Evolutionary conservation across 2,329 filamentous ascomycete genomes (phyloP).

Genomic region (Cladorrhinum sp.): DNA sequence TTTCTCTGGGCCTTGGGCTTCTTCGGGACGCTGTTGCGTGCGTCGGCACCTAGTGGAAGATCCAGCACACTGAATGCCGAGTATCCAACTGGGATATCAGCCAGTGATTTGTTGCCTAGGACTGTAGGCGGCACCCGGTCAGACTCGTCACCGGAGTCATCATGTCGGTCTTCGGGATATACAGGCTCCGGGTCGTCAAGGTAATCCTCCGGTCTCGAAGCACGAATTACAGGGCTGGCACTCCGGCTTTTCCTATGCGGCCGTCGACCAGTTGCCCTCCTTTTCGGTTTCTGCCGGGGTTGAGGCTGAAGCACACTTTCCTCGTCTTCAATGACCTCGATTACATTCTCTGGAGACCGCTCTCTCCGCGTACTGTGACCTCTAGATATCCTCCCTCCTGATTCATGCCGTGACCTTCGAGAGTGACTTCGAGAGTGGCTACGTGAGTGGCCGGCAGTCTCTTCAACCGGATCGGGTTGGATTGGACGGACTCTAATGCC

Average conservation of each 20-base stretch:
- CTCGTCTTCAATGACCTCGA: constrained; percentile 36
- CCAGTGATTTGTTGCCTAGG: constrained; percentile 49
- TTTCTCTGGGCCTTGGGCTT: constrained; percentile 50
- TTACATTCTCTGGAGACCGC: constrained; percentile 25
- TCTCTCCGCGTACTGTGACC: constrained; percentile 26
- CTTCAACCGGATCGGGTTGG: constrained; percentile 27
- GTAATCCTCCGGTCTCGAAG: constrained; percentile 30
- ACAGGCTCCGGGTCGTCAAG: constrained; percentile 35
- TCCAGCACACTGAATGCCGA: constrained; percentile 67
- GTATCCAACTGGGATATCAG: constrained; percentile 61
- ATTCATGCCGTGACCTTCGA: constrained; percentile 31
- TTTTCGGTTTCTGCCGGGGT: constrained; percentile 41
- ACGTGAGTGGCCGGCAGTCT: constrained; percentile 28
- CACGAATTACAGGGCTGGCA: constrained; percentile 30
- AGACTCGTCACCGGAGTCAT: constrained; percentile 36
- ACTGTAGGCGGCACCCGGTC: constrained; percentile 39
- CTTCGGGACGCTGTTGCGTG: constrained; percentile 39
- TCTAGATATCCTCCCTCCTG: constrained; percentile 24
- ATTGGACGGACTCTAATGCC: constrained; percentile 32
- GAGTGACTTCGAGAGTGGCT: constrained; percentile 33
- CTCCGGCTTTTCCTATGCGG: constrained; percentile 23
- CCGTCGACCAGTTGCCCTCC: constrained; percentile 24
- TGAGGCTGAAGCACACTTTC: constrained; percentile 35
- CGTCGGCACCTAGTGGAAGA: constrained; percentile 48
- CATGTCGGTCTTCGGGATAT: constrained; percentile 16